Evolutionary conservation across 139 green algal genomes (phyloP).

Genomic region (Chlamydomonas schloesseri): DNA sequence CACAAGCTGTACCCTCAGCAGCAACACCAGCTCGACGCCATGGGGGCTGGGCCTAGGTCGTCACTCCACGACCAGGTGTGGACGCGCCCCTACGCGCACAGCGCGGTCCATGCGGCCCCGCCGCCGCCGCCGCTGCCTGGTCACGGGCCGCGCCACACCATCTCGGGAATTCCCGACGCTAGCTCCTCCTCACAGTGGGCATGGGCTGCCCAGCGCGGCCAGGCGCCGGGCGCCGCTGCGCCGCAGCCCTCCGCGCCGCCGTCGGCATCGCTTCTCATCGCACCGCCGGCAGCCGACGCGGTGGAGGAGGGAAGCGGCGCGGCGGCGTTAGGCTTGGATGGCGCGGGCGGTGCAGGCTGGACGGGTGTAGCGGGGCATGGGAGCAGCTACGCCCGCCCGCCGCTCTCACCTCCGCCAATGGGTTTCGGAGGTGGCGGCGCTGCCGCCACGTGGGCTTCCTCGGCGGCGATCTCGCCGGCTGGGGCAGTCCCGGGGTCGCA

Average conservation of each 20-base stretch:
- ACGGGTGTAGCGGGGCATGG: too few species aligned
- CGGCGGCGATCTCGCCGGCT: background rate
- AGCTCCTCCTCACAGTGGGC: background rate
- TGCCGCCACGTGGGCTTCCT: too few species aligned
- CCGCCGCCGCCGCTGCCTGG: too few species aligned
- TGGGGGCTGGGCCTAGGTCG: background rate
- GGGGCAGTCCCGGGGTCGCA: too few species aligned
- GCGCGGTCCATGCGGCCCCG: too few species aligned
- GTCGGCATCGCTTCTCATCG: background rate
- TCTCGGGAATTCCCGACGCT: slow-evolving; percentile 1
- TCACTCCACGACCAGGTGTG: background rate
- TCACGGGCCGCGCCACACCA: background rate
- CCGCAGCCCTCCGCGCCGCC: background rate
- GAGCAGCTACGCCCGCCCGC: too few species aligned
- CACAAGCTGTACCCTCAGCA: background rate
- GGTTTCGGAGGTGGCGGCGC: too few species aligned
- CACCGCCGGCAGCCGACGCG: background rate
- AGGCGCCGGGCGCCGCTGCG: background rate
- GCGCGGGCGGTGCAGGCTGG: too few species aligned
- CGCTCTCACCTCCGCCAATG: too few species aligned
- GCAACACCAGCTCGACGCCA: background rate
- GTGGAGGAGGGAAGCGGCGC: background rate
- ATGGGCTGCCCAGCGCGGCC: background rate
- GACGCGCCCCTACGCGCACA: background rate
- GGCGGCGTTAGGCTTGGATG: too few species aligned